Conservation (phyloP, 2,329 filamentous ascomycete species). For the Bipolaris gigantea region DNA sequence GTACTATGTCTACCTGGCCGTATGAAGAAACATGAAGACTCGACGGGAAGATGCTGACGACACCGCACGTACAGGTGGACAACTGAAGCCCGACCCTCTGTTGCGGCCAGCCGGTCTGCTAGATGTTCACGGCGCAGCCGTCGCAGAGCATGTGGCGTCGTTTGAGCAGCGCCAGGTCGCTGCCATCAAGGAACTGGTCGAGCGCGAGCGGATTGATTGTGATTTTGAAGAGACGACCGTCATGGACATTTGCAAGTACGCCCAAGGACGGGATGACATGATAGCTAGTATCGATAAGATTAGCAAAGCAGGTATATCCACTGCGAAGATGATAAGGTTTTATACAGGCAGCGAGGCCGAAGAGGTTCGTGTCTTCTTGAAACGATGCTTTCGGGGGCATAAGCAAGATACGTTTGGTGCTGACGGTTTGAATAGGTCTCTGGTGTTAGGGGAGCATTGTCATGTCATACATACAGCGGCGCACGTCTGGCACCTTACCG, state of each 20-base stretch:
- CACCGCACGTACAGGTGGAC: slow-evolving; percentile 3
- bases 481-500: slow-evolving; percentile 15
- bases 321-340: slow-evolving; percentile 8
- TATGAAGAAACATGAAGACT: no score
- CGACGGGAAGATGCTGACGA: neutral
- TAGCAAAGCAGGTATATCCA: slow-evolving; percentile 10
- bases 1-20: neutral
- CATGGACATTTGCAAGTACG: slow-evolving; percentile 12
- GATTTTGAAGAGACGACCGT: slow-evolving; percentile 18
- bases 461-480: slow-evolving; percentile 16
- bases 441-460: slow-evolving; percentile 13
- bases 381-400: no score
- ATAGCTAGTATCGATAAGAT: slow-evolving; percentile 6
- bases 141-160: slow-evolving; percentile 15
- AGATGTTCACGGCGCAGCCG: slow-evolving; percentile 12
- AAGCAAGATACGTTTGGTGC: neutral
- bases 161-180: slow-evolving; percentile 16
- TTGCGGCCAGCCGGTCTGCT: slow-evolving; percentile 13
- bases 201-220: slow-evolving; percentile 12
- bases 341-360: slow-evolving; percentile 9
- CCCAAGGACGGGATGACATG: slow-evolving; percentile 9
- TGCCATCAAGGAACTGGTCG: slow-evolving; percentile 12
- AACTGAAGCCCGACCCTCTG: slow-evolving; percentile 44
- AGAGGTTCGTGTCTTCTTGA: slow-evolving; percentile 5
- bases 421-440: slow-evolving; percentile 5